Evolutionary conservation across 768 basidiomycete genomes (phyloP).

Genomic region (Favolaschia claudopus): DNA sequence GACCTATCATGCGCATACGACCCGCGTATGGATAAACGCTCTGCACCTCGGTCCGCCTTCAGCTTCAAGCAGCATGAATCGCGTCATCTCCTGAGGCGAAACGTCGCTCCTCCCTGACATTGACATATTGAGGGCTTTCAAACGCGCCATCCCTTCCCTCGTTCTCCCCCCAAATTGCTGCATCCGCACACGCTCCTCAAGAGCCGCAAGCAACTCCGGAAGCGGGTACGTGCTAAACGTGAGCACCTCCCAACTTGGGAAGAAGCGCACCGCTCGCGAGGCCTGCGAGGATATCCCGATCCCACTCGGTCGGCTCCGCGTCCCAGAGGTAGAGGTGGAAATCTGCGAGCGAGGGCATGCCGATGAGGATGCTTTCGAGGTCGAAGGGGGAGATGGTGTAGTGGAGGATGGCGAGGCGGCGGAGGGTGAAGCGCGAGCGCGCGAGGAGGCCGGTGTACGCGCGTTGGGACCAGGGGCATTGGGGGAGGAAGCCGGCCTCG

Average conservation of each 20-base stretch:
- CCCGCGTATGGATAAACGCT: conserved; percentile 18
- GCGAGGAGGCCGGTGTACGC: conserved; percentile 24
- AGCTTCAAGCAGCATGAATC: conserved; percentile 17
- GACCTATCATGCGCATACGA: conserved; percentile 25
- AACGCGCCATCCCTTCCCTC: background rate
- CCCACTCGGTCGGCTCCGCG: conserved; percentile 21
- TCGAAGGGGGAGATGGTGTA: conserved; percentile 19
- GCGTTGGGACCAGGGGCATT: conserved; percentile 21
- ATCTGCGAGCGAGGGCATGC: conserved; percentile 22
- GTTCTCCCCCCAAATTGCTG: background rate
- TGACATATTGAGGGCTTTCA: conserved; percentile 21
- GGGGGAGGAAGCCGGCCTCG: conserved; percentile 18
- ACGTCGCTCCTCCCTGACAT: conserved; percentile 15
- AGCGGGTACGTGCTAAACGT: conserved; percentile 27
- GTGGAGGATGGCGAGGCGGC: conserved; percentile 26
- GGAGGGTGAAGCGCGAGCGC: conserved; percentile 22
- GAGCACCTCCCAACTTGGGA: conserved; percentile 16
- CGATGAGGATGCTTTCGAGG: conserved; percentile 13
- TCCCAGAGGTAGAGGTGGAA: conserved; percentile 25
- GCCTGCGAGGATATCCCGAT: conserved; percentile 6
- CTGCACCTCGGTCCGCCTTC: conserved; percentile 10
- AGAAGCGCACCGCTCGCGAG: conserved; percentile 18
- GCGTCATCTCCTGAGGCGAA: conserved; percentile 10
- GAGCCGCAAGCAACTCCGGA: conserved; percentile 4
- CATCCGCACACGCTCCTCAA: conserved; percentile 18